These are phyloP conservation scores for Pyrenula massariospora DNA, from an alignment of 495 filamentous ascomycete genomes.

Conservation along the genomic window DNA sequence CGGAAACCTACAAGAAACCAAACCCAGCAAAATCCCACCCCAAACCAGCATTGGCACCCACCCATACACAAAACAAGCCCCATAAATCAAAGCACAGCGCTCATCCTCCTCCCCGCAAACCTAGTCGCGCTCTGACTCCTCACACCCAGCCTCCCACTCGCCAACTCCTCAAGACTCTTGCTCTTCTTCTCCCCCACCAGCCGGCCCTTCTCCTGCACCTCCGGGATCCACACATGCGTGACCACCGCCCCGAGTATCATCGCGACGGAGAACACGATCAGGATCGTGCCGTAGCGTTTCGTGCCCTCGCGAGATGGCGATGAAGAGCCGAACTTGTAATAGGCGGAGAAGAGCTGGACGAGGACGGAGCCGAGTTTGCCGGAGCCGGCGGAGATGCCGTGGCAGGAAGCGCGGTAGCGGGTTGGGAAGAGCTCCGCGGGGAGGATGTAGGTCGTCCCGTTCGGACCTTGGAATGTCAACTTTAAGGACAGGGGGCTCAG, in stretches of 20 bases:
- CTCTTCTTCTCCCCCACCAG: constrained; percentile 24
- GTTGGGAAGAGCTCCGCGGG: constrained; percentile 52
- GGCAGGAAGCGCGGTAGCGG: constrained; percentile 43
- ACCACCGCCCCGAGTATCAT: constrained; percentile 34
- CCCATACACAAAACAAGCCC: no score
- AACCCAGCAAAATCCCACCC: no score
- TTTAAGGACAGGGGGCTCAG: neutral
- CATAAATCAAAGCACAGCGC: constrained; percentile 4
- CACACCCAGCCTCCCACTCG: constrained; percentile 23
- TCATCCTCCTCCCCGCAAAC: constrained; percentile 15
- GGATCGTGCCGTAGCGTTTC: constrained; percentile 27
- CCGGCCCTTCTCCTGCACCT: constrained; percentile 18
- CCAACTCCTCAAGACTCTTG: constrained; percentile 29
- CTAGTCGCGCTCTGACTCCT: constrained; percentile 17
- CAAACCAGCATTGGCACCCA: no score
- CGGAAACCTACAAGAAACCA: no score
- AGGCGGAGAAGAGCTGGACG: constrained; percentile 38
- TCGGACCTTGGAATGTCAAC: constrained; percentile 28
- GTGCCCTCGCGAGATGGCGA: constrained; percentile 18
- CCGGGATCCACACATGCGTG: constrained; percentile 33
- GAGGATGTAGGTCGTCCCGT: constrained; percentile 50
- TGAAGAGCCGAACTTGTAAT: constrained; percentile 22
- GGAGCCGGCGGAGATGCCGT: constrained; percentile 40
- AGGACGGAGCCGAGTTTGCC: constrained; percentile 50
- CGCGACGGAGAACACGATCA: constrained; percentile 32